Evolutionary conservation across 1,139 yeast genomes (phyloP), one percentile per base, ranked within the genome.

Genomic region (Kodamaea arcana): DNA sequence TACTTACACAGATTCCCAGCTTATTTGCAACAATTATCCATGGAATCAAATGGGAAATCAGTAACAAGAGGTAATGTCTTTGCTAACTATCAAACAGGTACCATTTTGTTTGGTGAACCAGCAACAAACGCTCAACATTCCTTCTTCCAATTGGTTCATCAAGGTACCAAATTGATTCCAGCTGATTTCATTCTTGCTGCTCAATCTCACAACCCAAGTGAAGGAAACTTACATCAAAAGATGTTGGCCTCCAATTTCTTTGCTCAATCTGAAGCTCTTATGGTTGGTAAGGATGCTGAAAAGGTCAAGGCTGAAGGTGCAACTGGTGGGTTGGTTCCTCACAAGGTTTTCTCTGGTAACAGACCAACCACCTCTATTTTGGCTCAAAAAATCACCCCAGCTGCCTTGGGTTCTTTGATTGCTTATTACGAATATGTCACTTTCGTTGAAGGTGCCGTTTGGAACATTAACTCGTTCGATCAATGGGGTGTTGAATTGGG

Each of bases 401-500:
- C 96, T 35, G 68, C 96, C 37, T 77, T 92, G 51, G 98, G 98
- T 67, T 79, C 97, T 34, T 75, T 92, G 66, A 92, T 92, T 62
- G 97, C 95, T 35, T 92, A 92, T 78, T 92, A 92, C 71, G 98
- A 92, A 72, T 96, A 88, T 63, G 77, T 87, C 40, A 92, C 97
- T 26, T 92, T 92, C 68, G 90, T 90, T 42, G 98, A 92, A 70
- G 98, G 98, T 67, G 98, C 98, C 41, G 69, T 92, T 56, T 92
- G 98, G 98, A 92, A 94, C 78, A 90, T 92, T 72, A 92, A 92
- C 79, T 90, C 97, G 13, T 92, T 87, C 60, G 98, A 92, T 73
- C 98, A 92, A 75, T 92, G 97, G 96, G 98, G 98, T 67, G 98
- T 92, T 54, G 98, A 92, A 72, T 83, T 92, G 55, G 98, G 98